phyloP scores from a whole-genome alignment of 108 stramenopile genomes.

The Nitzschia palea region DNA sequence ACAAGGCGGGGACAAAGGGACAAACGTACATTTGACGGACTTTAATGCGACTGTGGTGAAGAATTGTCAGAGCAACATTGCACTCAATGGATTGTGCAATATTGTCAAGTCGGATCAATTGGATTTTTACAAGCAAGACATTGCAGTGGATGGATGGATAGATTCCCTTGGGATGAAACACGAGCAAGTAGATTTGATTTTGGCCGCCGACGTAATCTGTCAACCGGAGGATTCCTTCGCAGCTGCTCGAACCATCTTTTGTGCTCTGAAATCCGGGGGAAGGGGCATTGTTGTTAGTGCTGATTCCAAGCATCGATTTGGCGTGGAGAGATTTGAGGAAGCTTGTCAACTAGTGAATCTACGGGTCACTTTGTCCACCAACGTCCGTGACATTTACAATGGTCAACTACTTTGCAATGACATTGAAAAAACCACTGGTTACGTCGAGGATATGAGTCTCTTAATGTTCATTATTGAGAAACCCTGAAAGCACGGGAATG shows the following conservation, averaged over 20 bases:
- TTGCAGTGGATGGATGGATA: slow-evolving; percentile 46
- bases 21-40: slow-evolving; percentile 62
- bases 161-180: slow-evolving; percentile 24
- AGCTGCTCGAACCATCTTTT: slow-evolving; percentile 61
- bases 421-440: slow-evolving; percentile 62
- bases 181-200: slow-evolving; percentile 64
- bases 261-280: slow-evolving; percentile 56
- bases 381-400: slow-evolving; percentile 52
- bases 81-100: slow-evolving; percentile 46
- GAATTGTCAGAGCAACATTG: slow-evolving; percentile 66
- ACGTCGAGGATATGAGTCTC: slow-evolving; percentile 69
- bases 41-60: slow-evolving; percentile 71
- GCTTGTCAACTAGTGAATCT: slow-evolving; percentile 60
- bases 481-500: too few relatives aligned
- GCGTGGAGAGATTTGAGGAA: slow-evolving; percentile 66
- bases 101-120: slow-evolving; percentile 29
- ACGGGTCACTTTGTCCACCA: slow-evolving; percentile 17
- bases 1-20: not conserved
- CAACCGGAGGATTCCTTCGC: slow-evolving; percentile 77
- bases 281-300: slow-evolving; percentile 67
- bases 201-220: slow-evolving; percentile 85
- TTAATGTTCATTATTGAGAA: slow-evolving; percentile 44
- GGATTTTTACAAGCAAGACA: slow-evolving; percentile 73
- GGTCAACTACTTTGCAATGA: slow-evolving; percentile 29
- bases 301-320: slow-evolving; percentile 78